Evolutionary conservation across 2,329 filamentous ascomycete species (phyloP).

Genomic region (Aureobasidium sp.): DNA sequence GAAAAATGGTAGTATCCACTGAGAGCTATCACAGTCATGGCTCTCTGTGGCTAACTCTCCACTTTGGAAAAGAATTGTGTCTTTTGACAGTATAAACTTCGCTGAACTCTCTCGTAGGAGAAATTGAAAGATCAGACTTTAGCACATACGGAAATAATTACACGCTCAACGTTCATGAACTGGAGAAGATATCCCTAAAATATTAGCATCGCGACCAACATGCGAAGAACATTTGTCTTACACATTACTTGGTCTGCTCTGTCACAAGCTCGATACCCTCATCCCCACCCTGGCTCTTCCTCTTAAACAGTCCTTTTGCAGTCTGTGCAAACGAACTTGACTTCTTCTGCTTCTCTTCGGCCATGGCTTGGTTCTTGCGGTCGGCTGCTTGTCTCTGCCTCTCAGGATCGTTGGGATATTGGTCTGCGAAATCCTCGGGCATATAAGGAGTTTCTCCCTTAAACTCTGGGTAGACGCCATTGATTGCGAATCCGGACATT

Average conservation of each 20-base stretch:
- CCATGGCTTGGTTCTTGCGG: neutral
- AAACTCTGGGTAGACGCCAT: neutral
- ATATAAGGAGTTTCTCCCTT: neutral
- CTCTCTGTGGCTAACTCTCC: neutral
- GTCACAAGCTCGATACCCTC: neutral
- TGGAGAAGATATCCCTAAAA: neutral
- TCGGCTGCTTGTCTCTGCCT: neutral
- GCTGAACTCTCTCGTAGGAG: neutral
- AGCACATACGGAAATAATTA: too few relatives aligned
- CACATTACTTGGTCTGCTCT: neutral
- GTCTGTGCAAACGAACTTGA: neutral
- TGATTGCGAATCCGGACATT: slow-evolving; percentile 4
- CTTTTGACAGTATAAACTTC: neutral
- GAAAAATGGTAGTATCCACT: neutral
- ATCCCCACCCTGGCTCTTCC: neutral
- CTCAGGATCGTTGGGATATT: neutral
- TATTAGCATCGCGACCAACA: neutral
- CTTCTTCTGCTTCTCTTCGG: neutral
- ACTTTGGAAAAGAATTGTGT: neutral
- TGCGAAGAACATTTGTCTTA: too few relatives aligned
- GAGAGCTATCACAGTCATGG: neutral
- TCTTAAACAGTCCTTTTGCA: neutral
- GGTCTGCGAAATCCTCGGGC: slow-evolving; percentile 2
- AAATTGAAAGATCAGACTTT: too few relatives aligned
- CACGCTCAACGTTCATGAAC: neutral